Percentiles rank a stretch among this genome's conserved stretches.
These are phyloP conservation scores for Citrus maxima DNA, from an alignment of 345 rosid genomes.

Conservation along the genomic window DNA sequence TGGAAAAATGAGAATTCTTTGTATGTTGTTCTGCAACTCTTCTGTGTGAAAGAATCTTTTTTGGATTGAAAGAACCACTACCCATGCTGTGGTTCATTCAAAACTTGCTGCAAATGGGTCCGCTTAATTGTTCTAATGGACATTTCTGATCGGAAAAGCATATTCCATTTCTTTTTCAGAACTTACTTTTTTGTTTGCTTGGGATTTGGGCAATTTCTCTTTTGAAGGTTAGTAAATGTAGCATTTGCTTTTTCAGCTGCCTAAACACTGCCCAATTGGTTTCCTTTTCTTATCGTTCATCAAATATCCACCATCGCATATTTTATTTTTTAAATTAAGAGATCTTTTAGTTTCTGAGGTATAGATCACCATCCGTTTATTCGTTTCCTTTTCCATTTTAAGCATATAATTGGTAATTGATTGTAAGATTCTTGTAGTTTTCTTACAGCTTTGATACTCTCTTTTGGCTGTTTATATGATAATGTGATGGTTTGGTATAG, in stretches of 20 bases:
- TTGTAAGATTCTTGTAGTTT: too few species aligned
- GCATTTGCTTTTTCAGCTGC: constrained; percentile 13
- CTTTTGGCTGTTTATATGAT: neutral
- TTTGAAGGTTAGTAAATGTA: neutral
- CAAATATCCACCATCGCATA: neutral
- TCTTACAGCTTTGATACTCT: neutral
- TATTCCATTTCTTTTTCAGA: neutral
- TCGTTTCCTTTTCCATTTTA: neutral
- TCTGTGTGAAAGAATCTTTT: neutral
- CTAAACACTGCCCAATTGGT: neutral
- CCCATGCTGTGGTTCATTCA: neutral
- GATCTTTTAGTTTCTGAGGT: neutral
- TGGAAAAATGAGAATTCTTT: neutral
- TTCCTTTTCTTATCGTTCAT: neutral
- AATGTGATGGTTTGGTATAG: neutral
- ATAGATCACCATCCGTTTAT: neutral
- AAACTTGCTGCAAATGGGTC: neutral
- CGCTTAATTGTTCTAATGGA: neutral
- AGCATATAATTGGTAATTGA: neutral
- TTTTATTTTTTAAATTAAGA: neutral
- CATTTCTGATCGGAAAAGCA: neutral
- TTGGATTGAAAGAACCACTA: neutral
- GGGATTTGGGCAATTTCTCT: constrained; percentile 14
- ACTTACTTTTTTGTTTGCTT: neutral
- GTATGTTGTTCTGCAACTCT: neutral